Base-by-base conservation (phyloP, 2,329 filamentous ascomycete genomes). In the Stagonosporopsis vannaccii region DNA sequence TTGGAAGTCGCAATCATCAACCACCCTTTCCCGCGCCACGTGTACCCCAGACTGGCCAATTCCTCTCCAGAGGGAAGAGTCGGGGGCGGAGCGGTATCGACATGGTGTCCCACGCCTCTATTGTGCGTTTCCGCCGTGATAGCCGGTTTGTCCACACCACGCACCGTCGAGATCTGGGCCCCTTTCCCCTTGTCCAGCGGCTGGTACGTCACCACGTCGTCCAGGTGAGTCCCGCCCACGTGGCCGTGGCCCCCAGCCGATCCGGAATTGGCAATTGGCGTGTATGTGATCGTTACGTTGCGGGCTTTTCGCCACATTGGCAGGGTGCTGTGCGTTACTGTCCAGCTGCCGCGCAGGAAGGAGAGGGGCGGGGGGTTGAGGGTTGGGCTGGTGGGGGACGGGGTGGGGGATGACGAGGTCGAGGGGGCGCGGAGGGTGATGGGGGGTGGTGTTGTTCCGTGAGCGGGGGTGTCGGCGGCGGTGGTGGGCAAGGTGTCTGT, bases 281-380 rank as follows among this genome's bases (percentile, higher is more conserved):
- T 84, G 81, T 96, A 96, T 30, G 86, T 89, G 73, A 96, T 94
- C 67, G 84, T 84, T 13, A 96, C 90, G 76, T 95, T 95, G 72
- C 87, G 88, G 49, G 90, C 88, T 42, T 85, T 84, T 66, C 87
- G 87, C 91, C 91, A 96, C 89, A 95, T 92, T 51, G 75, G 75
- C 1, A 77, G 71, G 6, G 74, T 74, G 4, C 66, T 71, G 66
- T 77, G 74, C 2, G 75, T 77, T 43, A 77, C 73, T 59, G 73
- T 69, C 75, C 75, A 77, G 23, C 64, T 45, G 33, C 71, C 72
- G 59, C 70, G 71, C 41, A 74, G 65, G 46, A 60, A 67, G 30
- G 62, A 60, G 22, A 6, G 51, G 4, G 36, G 32, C 23, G 50
- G 23, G 11, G 48, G 3, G 12, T 23, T 58, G 65, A 65, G n/a